Conservation (phyloP, 768 basidiomycete genomes). For the Macrolepiota dolichaula region DNA sequence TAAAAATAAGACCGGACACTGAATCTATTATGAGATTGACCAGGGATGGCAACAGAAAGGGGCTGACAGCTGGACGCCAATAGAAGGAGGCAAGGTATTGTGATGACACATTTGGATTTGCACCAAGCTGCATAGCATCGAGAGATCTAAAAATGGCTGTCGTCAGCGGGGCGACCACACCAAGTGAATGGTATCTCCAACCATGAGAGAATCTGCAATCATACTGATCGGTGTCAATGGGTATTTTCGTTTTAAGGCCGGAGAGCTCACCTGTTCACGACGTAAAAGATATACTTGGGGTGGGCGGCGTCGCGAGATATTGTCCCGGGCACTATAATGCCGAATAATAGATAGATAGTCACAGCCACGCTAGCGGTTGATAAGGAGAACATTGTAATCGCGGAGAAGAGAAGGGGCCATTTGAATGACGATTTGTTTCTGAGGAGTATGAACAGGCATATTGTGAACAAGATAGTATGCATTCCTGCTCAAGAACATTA, state of each 20-base stretch:
- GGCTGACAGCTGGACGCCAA: conserved; percentile 27
- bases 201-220: conserved; percentile 15
- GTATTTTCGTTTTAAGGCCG: background rate
- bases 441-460: conserved; percentile 29
- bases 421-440: conserved; percentile 25
- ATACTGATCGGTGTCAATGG: background rate
- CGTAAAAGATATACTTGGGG: conserved; percentile 32
- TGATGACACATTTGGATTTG: conserved; percentile 23
- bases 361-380: background rate
- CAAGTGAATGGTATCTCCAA: background rate
- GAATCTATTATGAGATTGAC: background rate
- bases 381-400: background rate
- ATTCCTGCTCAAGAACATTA: conserved; percentile 22
- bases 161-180: background rate
- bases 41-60: background rate
- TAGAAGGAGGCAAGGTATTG: conserved; percentile 25
- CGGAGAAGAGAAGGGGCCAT: conserved; percentile 7
- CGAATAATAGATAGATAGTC: conserved; percentile 23
- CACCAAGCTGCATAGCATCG: conserved; percentile 38
- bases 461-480: conserved; percentile 32
- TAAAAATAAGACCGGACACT: conserved; percentile 20
- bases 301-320: conserved; percentile 18
- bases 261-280: conserved; percentile 32
- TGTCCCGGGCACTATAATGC: conserved; percentile 15
- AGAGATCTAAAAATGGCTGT: conserved; percentile 20